These are phyloP conservation scores for Alternaria brassicicola DNA, from an alignment of 2,329 filamentous ascomycete species.

Conservation along the genomic window DNA sequence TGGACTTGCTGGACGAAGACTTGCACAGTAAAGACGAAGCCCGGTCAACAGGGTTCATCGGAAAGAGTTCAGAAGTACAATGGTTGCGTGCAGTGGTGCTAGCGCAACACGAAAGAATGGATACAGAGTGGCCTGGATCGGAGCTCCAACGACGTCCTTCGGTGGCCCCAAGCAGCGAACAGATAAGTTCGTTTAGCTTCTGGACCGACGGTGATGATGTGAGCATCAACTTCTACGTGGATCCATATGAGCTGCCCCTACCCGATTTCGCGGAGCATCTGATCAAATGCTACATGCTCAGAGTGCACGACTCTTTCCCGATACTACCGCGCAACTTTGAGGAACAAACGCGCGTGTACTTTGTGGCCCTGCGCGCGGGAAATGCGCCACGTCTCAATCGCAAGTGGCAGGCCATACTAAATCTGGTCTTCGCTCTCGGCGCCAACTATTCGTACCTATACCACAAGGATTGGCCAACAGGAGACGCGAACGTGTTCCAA, in stretches of 20 bases:
- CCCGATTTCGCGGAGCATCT: conserved; percentile 41
- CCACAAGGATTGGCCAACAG: conserved; percentile 32
- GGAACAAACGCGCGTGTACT: conserved; percentile 45
- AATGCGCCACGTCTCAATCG: conserved; percentile 24
- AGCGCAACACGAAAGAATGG: conserved; percentile 26
- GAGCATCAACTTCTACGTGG: conserved; percentile 32
- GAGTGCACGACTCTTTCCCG: conserved; percentile 49
- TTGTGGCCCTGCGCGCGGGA: conserved; percentile 25
- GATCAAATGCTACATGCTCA: conserved; percentile 47
- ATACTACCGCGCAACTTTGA: conserved; percentile 46
- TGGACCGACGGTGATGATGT: conserved; percentile 43
- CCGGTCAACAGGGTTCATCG: conserved; percentile 44
- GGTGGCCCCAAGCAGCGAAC: conserved; percentile 23
- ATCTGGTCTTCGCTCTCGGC: conserved; percentile 53
- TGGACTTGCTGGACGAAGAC: conserved; percentile 40
- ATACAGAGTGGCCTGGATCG: conserved; percentile 12
- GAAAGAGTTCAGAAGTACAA: conserved; percentile 41
- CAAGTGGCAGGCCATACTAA: conserved; percentile 50
- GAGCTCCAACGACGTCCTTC: conserved; percentile 13
- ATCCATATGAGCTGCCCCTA: conserved; percentile 43
- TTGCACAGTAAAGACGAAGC: conserved; percentile 32
- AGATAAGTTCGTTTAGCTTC: conserved; percentile 40
- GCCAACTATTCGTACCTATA: conserved; percentile 47
- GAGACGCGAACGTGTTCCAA: conserved; percentile 50
- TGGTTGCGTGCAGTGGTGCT: conserved; percentile 38